Base-by-base conservation (phyloP, 176 grass and related monocot species). In the Thalia dealbata region DNA sequence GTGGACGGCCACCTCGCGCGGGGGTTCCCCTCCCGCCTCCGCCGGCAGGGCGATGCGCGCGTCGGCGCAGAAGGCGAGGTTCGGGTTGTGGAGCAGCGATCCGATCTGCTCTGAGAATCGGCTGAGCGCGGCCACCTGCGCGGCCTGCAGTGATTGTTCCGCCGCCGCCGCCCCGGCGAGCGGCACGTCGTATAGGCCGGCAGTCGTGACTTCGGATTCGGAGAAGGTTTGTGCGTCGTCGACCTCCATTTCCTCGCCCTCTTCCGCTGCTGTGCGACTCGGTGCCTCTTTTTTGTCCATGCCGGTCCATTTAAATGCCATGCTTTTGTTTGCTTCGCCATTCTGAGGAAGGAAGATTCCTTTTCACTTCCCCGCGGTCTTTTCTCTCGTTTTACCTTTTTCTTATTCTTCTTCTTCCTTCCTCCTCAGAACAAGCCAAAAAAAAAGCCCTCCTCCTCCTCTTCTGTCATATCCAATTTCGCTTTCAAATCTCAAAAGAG, bases 71-170 rank as follows among this genome's bases (percentile, higher is more conserved):
- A 74, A 74, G 30, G 28, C 10, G 72, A 74, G 10, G 3, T 24
- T 54, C 55, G 32, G 72, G 11, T 32, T 23, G 32, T 23, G 52
- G 52, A 60, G 35, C 1, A 61, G 19, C 21, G 54, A 74, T 3
- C 52, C 52, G 11, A 74, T 30, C 16, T 61, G 52, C 30, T 74
- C 21, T 16, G 72, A 74, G 55, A 74, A 55, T 29, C 72, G 72
- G 52, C 54, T 58, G 72, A 74, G 55, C 15, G 72, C 29, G 0
- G 35, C 52, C 21, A 26, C 29, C 16, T 74, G 30, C 54, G 72
- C 72, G 21, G 25, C 7, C 18, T 52, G 28, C 28, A 26, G 15
- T 12, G 45, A 10, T 6, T 14, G 22, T 2, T 7, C 55, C 0
- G 55, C 52, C n/a, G 8, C 32, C 72, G n/a, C 3, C 28, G 10